A percentile compares a stretch with the other conserved stretches of the same genome.
Conservation (phyloP, 116 monocot genomes). For the Zostera marina region DNA sequence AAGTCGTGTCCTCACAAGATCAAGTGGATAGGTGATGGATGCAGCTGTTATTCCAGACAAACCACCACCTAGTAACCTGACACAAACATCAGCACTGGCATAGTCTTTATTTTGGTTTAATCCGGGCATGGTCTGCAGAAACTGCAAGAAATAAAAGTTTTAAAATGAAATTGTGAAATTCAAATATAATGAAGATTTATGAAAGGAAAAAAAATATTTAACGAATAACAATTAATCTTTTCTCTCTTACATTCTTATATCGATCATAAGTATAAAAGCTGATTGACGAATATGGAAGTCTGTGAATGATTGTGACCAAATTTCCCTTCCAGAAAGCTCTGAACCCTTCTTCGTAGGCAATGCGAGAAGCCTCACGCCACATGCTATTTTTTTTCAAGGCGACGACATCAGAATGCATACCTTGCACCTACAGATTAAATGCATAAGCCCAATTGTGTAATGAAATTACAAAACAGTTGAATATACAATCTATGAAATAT, state of each 20-base stretch:
- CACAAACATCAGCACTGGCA: conserved; percentile 42
- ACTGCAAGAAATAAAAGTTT: not conserved
- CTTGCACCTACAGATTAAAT: conserved; percentile 44
- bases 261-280: conserved; percentile 86
- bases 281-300: conserved; percentile 91
- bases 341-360: conserved; percentile 69
- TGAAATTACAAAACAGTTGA: not conserved
- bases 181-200: not conserved
- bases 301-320: conserved; percentile 80
- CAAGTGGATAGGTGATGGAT: conserved; percentile 81
- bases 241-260: conserved; percentile 51
- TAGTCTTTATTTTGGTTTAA: conserved; percentile 34
- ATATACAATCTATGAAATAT: not conserved
- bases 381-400: conserved; percentile 49
- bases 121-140: conserved; percentile 47
- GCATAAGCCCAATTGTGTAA: not conserved
- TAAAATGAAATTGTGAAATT: not conserved
- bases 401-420: conserved; percentile 73
- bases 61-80: conserved; percentile 65
- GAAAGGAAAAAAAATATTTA: not conserved
- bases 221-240: not conserved
- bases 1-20: conserved; percentile 88
- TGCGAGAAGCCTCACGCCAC: conserved; percentile 74
- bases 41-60: conserved; percentile 92
- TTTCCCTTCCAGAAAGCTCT: conserved; percentile 95